A percentile compares a stretch with the other conserved stretches of the same genome.
Evolutionary conservation across 805 yeast species (phyloP).

Genomic region (Scheffersomyces spartinae): DNA sequence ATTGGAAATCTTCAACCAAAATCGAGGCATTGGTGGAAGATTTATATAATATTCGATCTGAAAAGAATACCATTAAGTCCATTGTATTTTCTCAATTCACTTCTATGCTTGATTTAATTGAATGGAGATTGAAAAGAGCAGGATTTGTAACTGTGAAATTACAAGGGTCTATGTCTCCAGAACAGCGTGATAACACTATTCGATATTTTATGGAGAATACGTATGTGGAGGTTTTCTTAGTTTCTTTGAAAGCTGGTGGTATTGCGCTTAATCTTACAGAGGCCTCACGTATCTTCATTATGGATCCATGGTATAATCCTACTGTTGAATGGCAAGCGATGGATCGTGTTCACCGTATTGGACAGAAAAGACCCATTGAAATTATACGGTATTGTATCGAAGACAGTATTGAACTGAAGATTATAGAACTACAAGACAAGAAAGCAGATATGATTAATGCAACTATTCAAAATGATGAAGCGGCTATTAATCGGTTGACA

Average conservation of each 20-base stretch:
- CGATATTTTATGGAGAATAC: constrained; percentile 88
- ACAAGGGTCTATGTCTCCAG: constrained; percentile 96
- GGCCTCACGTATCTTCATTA: constrained; percentile 88
- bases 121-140: constrained; percentile 90
- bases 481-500: constrained; percentile 77
- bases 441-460: constrained; percentile 98
- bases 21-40: constrained; percentile 96
- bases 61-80: constrained; percentile 80
- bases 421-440: constrained; percentile 91
- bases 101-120: constrained; percentile 89
- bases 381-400: constrained; percentile 90
- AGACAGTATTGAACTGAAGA: constrained; percentile 93
- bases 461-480: constrained; percentile 85
- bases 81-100: constrained; percentile 97
- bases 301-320: constrained; percentile 99
- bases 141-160: constrained; percentile 91
- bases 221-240: constrained; percentile 84
- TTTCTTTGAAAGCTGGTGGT: constrained; percentile 96
- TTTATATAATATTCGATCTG: constrained; percentile 74
- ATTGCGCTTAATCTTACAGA: constrained; percentile 94
- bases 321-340: constrained; percentile 98
- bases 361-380: constrained; percentile 88
- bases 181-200: constrained; percentile 86
- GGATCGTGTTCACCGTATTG: constrained; percentile 96
- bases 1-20: constrained; percentile 91